Evolutionary conservation across 2,329 filamentous ascomycete genomes (phyloP).

Genomic region (Penicillium sp.): DNA sequence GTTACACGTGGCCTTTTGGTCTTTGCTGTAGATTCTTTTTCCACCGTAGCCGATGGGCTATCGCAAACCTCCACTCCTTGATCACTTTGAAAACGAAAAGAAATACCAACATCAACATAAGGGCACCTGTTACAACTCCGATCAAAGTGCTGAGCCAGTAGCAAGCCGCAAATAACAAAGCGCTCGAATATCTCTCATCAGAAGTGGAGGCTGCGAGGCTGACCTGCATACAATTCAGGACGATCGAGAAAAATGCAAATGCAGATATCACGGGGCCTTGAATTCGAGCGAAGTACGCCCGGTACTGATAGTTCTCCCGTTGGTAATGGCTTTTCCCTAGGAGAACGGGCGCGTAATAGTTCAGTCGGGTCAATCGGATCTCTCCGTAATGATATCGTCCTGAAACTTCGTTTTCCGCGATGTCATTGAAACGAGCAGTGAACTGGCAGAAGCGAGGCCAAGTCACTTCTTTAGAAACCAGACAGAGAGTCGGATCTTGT

Average conservation of each 20-base stretch:
- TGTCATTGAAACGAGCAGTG: constrained; percentile 10
- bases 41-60: constrained; percentile 3
- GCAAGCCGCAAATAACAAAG: constrained; percentile 8
- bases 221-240: constrained; percentile 12
- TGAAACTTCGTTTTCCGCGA: constrained; percentile 28
- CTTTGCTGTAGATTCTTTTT: constrained; percentile 3
- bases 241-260: constrained; percentile 9
- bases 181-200: constrained; percentile 8
- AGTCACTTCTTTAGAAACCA: constrained; percentile 23
- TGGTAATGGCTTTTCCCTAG: constrained; percentile 7
- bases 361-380: constrained; percentile 30
- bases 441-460: constrained; percentile 20
- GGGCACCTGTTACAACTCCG: constrained; percentile 3
- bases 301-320: constrained; percentile 8
- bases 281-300: constrained; percentile 11
- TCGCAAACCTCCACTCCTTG: constrained; percentile 11
- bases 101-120: constrained; percentile 5
- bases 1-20: constrained; percentile 4
- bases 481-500: constrained; percentile 20
- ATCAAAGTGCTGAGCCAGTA: constrained; percentile 10
- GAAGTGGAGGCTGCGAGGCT: constrained; percentile 2
- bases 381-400: constrained; percentile 32
- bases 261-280: constrained; percentile 8
- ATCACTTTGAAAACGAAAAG: constrained; percentile 8
- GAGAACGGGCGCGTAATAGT: constrained; percentile 26